Evolutionary conservation across 2,329 filamentous ascomycete species (phyloP).

Genomic region (Penicillium sumatraense): DNA sequence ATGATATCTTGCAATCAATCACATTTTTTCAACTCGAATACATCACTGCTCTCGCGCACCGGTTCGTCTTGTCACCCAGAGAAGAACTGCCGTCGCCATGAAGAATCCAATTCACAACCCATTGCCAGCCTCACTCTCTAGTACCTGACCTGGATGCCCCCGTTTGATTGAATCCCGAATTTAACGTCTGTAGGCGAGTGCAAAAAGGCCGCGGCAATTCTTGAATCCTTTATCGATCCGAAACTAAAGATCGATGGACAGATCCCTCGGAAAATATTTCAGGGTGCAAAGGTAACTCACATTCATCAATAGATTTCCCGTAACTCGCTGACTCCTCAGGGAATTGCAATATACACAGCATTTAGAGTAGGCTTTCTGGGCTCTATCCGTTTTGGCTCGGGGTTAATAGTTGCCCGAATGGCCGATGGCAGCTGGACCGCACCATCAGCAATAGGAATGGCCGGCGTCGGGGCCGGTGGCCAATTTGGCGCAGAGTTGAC

Average conservation of each 20-base stretch:
- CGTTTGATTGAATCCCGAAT: conserved; percentile 20
- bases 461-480: conserved; percentile 50
- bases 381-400: conserved; percentile 51
- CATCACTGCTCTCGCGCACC: background rate
- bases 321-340: conserved; percentile 32
- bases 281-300: conserved; percentile 75
- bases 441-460: conserved; percentile 50
- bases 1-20: background rate
- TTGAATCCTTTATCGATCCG: conserved; percentile 90
- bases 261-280: conserved; percentile 84
- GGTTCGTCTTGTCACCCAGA: background rate
- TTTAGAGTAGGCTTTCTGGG: conserved; percentile 52
- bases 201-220: conserved; percentile 91
- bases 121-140: conserved; percentile 50
- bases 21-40: background rate
- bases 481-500: conserved; percentile 54
- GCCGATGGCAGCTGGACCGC: conserved; percentile 53
- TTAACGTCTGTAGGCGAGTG: conserved; percentile 73
- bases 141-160: conserved; percentile 33
- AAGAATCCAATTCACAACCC: conserved; percentile 43
- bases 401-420: conserved; percentile 51
- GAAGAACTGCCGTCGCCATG: background rate
- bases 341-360: conserved; percentile 52
- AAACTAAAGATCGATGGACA: conserved; percentile 90
- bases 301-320: background rate